Evolutionary conservation across 2,329 filamentous ascomycete genomes (phyloP).

Genomic region (Alternaria sp.): DNA sequence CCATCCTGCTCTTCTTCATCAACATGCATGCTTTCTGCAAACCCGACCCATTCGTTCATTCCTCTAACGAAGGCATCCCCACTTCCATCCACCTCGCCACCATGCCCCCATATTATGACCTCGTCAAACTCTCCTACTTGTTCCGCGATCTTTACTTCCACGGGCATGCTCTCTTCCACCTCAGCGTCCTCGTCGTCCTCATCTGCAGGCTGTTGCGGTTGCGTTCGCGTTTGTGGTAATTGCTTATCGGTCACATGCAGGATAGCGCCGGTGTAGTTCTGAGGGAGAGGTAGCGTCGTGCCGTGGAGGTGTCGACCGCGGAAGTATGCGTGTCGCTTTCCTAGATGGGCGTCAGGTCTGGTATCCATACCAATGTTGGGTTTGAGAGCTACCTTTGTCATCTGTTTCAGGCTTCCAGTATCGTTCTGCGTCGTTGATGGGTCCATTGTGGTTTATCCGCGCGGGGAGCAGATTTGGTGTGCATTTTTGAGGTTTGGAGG

Average conservation of each 20-base stretch:
- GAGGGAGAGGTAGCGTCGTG: conserved; percentile 68
- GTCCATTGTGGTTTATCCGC: conserved; percentile 77
- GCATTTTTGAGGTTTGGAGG: conserved; percentile 47
- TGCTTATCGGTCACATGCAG: conserved; percentile 38
- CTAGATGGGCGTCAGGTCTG: background rate
- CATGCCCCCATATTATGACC: conserved; percentile 85
- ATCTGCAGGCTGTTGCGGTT: conserved; percentile 7
- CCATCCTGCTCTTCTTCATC: conserved; percentile 15
- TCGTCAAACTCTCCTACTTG: conserved; percentile 73
- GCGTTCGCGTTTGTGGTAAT: conserved; percentile 16
- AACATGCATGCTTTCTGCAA: conserved; percentile 64
- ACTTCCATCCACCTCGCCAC: conserved; percentile 65
- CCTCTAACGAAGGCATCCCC: conserved; percentile 75
- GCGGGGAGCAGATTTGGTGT: conserved; percentile 80
- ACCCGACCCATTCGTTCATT: conserved; percentile 79
- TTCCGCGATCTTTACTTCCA: conserved; percentile 58
- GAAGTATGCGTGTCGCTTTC: conserved; percentile 32
- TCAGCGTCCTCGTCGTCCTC: conserved; percentile 24
- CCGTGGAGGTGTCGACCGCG: conserved; percentile 81
- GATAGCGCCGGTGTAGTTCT: conserved; percentile 67
- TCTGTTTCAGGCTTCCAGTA: conserved; percentile 72
- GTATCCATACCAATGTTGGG: background rate
- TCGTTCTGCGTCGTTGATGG: conserved; percentile 65
- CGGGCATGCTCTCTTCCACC: conserved; percentile 23
- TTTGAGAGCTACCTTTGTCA: conserved; percentile 17